phyloP scores from a whole-genome alignment of 1,284 basidiomycete genomes.

The Melampsora americana region DNA sequence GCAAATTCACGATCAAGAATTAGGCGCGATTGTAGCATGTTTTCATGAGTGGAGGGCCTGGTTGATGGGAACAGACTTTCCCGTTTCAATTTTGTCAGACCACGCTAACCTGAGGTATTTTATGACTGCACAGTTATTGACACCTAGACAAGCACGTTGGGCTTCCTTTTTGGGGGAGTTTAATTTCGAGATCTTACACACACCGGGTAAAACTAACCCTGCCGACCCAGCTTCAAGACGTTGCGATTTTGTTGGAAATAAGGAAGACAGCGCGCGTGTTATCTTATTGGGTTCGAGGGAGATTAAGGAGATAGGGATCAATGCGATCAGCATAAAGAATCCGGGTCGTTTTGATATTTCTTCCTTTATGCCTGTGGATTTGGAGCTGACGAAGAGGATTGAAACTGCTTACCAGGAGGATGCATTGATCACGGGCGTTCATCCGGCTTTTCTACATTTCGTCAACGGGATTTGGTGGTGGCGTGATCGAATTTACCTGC shows the following conservation, averaged over 20 bases:
- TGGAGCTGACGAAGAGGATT: too few species aligned
- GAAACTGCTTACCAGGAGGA: neutral
- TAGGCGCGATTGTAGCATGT: neutral
- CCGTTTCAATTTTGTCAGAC: slow-evolving; percentile 6
- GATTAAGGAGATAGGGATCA: neutral
- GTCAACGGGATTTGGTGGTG: neutral
- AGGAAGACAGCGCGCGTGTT: neutral
- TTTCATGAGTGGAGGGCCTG: slow-evolving; percentile 19
- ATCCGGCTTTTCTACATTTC: neutral
- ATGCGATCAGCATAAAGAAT: too few species aligned
- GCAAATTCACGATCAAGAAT: slow-evolving; percentile 30
- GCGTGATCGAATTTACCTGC: neutral
- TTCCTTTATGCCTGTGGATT: too few species aligned
- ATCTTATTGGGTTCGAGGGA: neutral
- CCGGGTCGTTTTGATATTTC: too few species aligned
- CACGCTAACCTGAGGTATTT: slow-evolving; percentile 8
- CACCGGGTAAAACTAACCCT: neutral
- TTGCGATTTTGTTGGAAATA: neutral
- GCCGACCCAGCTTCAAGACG: neutral
- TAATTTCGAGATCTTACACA: slow-evolving; percentile 3
- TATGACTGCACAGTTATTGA: neutral
- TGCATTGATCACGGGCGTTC: neutral
- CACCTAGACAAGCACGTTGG: neutral
- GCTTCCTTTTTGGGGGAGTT: neutral
- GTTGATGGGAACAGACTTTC: slow-evolving; percentile 8